A percentile compares a stretch with the other conserved stretches of the same genome.
Conservation (phyloP, 139 green algal genomes). For the Closterium sp. region DNA sequence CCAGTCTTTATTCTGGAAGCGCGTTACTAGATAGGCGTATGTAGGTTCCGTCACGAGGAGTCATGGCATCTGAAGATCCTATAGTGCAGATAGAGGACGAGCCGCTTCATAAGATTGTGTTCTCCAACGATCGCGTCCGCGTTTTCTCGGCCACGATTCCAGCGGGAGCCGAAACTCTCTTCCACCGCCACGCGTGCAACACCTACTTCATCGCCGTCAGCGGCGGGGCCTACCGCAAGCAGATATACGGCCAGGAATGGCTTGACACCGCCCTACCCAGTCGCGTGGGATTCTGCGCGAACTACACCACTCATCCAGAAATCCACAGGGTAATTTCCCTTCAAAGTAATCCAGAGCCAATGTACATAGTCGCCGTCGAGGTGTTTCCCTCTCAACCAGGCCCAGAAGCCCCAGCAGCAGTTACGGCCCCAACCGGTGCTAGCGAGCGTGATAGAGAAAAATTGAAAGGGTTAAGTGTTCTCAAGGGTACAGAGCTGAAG, state of each 20-base stretch:
- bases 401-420: not conserved
- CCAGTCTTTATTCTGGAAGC: too few relatives aligned
- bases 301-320: not conserved
- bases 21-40: too few relatives aligned
- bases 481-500: not conserved
- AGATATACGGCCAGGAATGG: not conserved
- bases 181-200: not conserved
- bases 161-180: not conserved
- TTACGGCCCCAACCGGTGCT: not conserved
- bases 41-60: not conserved
- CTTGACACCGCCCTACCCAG: not conserved
- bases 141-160: not conserved
- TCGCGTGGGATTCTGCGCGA: not conserved
- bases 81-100: not conserved
- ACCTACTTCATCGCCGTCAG: not conserved
- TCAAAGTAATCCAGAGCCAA: not conserved
- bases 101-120: not conserved
- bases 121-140: not conserved
- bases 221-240: not conserved
- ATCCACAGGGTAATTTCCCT: not conserved
- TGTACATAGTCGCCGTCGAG: not conserved
- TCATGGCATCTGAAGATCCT: not conserved
- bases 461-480: not conserved
- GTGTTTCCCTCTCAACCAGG: not conserved
- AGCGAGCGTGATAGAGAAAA: not conserved